These are phyloP conservation scores for Phytophthora sansomeana DNA, from an alignment of 352 stramenopile genomes.

Conservation along the genomic window DNA sequence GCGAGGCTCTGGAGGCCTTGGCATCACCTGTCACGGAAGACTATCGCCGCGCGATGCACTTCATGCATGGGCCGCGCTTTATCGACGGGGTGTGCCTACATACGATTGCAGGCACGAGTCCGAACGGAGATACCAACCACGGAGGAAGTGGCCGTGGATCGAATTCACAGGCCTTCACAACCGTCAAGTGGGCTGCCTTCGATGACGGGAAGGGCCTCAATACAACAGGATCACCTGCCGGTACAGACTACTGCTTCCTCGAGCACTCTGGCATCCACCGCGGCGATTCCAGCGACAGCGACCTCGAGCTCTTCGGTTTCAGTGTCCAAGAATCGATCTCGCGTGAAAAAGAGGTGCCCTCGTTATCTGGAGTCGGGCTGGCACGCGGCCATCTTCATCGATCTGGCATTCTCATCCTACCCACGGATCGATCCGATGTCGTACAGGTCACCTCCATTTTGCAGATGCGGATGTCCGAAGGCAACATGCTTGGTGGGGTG, in stretches of 20 bases:
- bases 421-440: constrained; percentile 62
- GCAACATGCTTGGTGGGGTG: constrained; percentile 8
- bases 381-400: constrained; percentile 63
- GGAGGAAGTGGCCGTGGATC: neutral
- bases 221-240: constrained; percentile 35
- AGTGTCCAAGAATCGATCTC: constrained; percentile 74
- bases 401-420: constrained; percentile 69
- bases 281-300: constrained; percentile 5
- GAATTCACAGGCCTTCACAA: constrained; percentile 63
- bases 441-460: constrained; percentile 76
- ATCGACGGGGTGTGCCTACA: constrained; percentile 70
- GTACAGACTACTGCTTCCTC: constrained; percentile 84
- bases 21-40: constrained; percentile 71
- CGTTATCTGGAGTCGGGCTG: constrained; percentile 62
- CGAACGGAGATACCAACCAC: constrained; percentile 1
- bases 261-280: constrained; percentile 67
- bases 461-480: constrained; percentile 55
- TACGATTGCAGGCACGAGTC: constrained; percentile 41
- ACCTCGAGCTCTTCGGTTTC: constrained; percentile 59
- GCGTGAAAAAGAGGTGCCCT: constrained; percentile 66
- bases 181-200: constrained; percentile 82
- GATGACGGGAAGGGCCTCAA: constrained; percentile 52
- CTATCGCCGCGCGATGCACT: constrained; percentile 72
- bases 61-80: constrained; percentile 65
- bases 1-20: constrained; percentile 71